Percentiles rank a stretch among this genome's conserved stretches.
phyloP scores from a whole-genome alignment of 495 filamentous ascomycete species.

The Talaromyces trachyspermus region DNA sequence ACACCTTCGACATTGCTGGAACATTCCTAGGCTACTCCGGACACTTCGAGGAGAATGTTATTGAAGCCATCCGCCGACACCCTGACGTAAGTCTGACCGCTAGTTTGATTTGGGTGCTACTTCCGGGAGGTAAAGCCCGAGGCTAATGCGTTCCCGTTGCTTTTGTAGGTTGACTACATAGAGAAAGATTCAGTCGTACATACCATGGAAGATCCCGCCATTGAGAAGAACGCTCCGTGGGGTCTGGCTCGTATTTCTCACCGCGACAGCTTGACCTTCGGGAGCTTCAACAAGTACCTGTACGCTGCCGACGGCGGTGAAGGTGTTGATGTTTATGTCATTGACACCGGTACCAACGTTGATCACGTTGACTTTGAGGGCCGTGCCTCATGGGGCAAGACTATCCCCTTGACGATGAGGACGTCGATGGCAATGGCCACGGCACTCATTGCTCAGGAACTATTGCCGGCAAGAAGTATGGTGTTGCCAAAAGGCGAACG shows the following conservation, averaged over 20 bases:
- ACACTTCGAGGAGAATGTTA: constrained; percentile 86
- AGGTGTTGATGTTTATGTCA: constrained; percentile 97
- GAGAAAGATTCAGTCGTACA: constrained; percentile 91
- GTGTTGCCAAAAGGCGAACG: constrained; percentile 97
- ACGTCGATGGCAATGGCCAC: constrained; percentile 95
- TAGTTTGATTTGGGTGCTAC: too few species aligned
- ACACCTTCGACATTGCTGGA: constrained; percentile 87
- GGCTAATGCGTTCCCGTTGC: constrained; percentile 11
- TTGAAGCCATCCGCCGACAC: constrained; percentile 90
- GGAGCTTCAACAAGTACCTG: constrained; percentile 96
- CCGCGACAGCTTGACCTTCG: constrained; percentile 75
- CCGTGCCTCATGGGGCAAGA: constrained; percentile 94
- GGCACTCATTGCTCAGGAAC: constrained; percentile 99
- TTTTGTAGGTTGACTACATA: constrained; percentile 80
- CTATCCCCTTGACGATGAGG: constrained; percentile 78
- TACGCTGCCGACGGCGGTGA: constrained; percentile 87
- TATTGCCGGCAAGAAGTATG: constrained; percentile 94
- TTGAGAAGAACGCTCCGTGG: constrained; percentile 93
- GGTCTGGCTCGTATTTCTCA: constrained; percentile 97
- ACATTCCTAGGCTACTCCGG: constrained; percentile 86
- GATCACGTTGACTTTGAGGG: constrained; percentile 96
- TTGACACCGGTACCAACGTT: constrained; percentile 93
- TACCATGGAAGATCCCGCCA: constrained; percentile 53
- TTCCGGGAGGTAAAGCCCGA: too few species aligned
- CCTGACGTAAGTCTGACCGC: constrained; percentile 99